Evolutionary conservation across 768 basidiomycete genomes (phyloP).

Genomic region (Termitomyces sp.): DNA sequence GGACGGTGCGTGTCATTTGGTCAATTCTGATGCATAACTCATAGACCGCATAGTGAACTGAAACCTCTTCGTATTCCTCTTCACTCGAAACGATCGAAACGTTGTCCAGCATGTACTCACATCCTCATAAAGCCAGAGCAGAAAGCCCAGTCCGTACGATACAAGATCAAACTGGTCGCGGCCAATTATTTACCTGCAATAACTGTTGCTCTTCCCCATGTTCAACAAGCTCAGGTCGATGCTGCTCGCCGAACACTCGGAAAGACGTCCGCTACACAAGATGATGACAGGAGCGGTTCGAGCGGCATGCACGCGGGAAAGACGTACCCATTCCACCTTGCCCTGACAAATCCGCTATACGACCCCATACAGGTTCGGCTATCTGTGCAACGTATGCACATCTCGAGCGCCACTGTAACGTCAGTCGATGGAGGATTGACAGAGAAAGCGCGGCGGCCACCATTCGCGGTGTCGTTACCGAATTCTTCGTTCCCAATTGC

Average conservation of each 20-base stretch:
- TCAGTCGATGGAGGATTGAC: constrained; percentile 33
- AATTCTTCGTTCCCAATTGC: constrained; percentile 76
- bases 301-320: constrained; percentile 65
- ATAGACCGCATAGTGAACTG: constrained; percentile 55
- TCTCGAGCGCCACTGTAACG: constrained; percentile 34
- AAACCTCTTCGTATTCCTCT: constrained; percentile 89
- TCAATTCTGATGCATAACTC: background rate
- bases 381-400: constrained; percentile 67
- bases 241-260: constrained; percentile 36
- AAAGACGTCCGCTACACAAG: constrained; percentile 34
- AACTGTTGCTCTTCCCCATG: constrained; percentile 63
- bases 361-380: constrained; percentile 94
- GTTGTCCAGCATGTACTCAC: constrained; percentile 91
- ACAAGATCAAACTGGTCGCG: constrained; percentile 97
- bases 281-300: constrained; percentile 34
- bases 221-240: constrained; percentile 39
- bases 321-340: constrained; percentile 85
- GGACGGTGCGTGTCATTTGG: constrained; percentile 45
- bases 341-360: constrained; percentile 92
- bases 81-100: constrained; percentile 92
- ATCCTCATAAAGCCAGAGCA: constrained; percentile 98
- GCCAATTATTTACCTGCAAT: constrained; percentile 92
- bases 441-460: constrained; percentile 62
- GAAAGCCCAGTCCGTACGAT: constrained; percentile 90
- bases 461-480: constrained; percentile 80